Percentiles rank a stretch among this genome's conserved stretches.
These are phyloP conservation scores for Inosperma sp. DNA, from an alignment of 768 basidiomycete species.

Conservation along the genomic window DNA sequence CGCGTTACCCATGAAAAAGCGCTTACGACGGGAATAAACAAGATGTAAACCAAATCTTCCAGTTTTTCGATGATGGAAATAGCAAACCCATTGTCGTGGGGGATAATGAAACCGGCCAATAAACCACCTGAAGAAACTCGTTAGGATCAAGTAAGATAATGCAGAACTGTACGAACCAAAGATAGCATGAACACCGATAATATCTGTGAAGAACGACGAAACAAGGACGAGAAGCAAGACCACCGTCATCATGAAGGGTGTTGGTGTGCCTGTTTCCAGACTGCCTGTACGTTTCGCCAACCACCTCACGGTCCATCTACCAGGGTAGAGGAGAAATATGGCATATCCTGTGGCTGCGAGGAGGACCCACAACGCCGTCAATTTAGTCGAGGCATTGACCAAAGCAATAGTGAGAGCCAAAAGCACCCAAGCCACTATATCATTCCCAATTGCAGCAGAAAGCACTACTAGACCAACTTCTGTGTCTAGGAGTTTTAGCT, in stretches of 20 bases:
- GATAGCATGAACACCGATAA: slow-evolving; percentile 81
- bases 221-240: slow-evolving; percentile 69
- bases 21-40: slow-evolving; percentile 74
- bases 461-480: slow-evolving; percentile 80
- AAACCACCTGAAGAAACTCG: slow-evolving; percentile 57
- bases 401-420: slow-evolving; percentile 82
- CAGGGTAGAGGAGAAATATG: slow-evolving; percentile 62
- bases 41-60: slow-evolving; percentile 75
- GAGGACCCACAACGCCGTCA: slow-evolving; percentile 77
- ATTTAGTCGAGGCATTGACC: slow-evolving; percentile 68
- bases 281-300: slow-evolving; percentile 63
- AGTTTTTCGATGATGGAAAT: slow-evolving; percentile 74
- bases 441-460: slow-evolving; percentile 79
- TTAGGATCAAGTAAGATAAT: slow-evolving; percentile 11
- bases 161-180: slow-evolving; percentile 61
- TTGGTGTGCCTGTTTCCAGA: slow-evolving; percentile 68
- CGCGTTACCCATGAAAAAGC: not conserved
- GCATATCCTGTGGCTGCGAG: slow-evolving; percentile 62
- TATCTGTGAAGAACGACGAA: slow-evolving; percentile 81
- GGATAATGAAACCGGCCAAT: slow-evolving; percentile 76
- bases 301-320: slow-evolving; percentile 62
- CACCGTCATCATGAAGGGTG: slow-evolving; percentile 71
- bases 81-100: slow-evolving; percentile 77
- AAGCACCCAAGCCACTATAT: slow-evolving; percentile 74
- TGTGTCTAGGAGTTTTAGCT: slow-evolving; percentile 76